Evolutionary conservation across 225 moss, liverwort and hornwort species (phyloP), one percentile per base, ranked within the genome.

Genomic region (Polytrichum formosum): DNA sequence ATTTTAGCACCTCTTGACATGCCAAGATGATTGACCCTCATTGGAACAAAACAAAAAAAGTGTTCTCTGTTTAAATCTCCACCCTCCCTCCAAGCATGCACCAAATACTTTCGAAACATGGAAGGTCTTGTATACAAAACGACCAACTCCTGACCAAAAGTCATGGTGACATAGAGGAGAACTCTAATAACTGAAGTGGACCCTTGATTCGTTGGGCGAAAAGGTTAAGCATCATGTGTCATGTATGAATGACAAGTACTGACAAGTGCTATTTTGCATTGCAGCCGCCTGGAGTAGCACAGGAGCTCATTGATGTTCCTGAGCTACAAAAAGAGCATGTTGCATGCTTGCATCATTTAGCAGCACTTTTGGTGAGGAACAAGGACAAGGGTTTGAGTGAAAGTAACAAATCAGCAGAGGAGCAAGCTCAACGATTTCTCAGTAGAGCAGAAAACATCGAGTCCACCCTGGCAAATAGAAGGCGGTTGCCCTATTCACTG

Each of bases 251-350:
- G 46, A 46, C 16, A 61, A 21, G 22, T 7, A 63, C 63, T 63
- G 13, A 26, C 23, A 13, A 30, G 28, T 53, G 8, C 26, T 37
- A 7, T 61, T 73, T 55, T 18, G 28, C 18, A 26, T 63, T 85
- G 73, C 84, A 84, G 82, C 94, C 91, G 81, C 83, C 87, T 17
- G 90, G 80, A 58, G 80, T 91, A 72, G 80, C 86, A 53, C 72
- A 88, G 70, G 86, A 87, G 31, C 77, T 95, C 73, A 79, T 85
- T 25, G 81, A 86, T 35, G 69, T 90, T 59, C 86, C 93, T 30
- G 95, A 93, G 62, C 68, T 95, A 64, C 90, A 83, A 67, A 80
- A 82, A 17, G 92, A 93, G 55, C 90, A 91, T 68, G 77, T 91
- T 23, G 75, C 80, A 27, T 97, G 96, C 79, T 67, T 97, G 27